phyloP scores from a whole-genome alignment of 805 yeast species.

The Cyberlindnera japonica region DNA sequence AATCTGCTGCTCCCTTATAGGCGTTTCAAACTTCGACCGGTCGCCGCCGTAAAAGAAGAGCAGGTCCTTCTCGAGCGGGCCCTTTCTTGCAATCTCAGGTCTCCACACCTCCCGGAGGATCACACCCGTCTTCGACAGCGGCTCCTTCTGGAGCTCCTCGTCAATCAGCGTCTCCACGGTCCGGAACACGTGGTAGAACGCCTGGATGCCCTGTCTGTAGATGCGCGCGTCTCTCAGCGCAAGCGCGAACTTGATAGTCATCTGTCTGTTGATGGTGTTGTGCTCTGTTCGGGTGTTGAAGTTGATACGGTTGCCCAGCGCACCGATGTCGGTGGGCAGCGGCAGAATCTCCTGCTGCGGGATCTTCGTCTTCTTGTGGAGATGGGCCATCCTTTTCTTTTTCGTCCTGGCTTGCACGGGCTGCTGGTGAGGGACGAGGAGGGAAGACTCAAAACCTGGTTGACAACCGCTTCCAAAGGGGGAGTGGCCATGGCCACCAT shows the following conservation, averaged over 20 bases:
- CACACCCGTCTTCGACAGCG: constrained; percentile 27
- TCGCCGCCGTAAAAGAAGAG: constrained; percentile 60
- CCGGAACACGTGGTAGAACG: constrained; percentile 64
- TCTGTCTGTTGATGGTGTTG: constrained; percentile 63
- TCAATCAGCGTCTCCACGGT: constrained; percentile 55
- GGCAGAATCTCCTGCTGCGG: constrained; percentile 60
- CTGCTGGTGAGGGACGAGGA: background rate
- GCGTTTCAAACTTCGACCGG: constrained; percentile 50
- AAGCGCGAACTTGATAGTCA: constrained; percentile 66
- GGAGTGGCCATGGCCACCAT: background rate
- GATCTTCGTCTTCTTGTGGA: constrained; percentile 19
- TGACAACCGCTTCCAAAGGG: background rate
- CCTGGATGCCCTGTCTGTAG: constrained; percentile 77
- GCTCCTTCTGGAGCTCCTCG: constrained; percentile 39
- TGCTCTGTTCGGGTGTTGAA: constrained; percentile 61
- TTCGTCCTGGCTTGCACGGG: background rate
- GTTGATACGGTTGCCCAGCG: constrained; percentile 80
- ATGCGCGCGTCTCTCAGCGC: constrained; percentile 74
- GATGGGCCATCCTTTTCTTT: too few relatives aligned
- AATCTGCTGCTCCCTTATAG: constrained; percentile 59
- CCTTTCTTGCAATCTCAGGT: constrained; percentile 64
- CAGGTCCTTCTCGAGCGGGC: constrained; percentile 56
- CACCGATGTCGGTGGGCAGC: constrained; percentile 75
- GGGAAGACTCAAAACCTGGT: too few relatives aligned
- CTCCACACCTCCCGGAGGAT: constrained; percentile 61